These are phyloP conservation scores for Dipodascus geniculatus DNA, from an alignment of 805 yeast species.

Conservation along the genomic window DNA sequence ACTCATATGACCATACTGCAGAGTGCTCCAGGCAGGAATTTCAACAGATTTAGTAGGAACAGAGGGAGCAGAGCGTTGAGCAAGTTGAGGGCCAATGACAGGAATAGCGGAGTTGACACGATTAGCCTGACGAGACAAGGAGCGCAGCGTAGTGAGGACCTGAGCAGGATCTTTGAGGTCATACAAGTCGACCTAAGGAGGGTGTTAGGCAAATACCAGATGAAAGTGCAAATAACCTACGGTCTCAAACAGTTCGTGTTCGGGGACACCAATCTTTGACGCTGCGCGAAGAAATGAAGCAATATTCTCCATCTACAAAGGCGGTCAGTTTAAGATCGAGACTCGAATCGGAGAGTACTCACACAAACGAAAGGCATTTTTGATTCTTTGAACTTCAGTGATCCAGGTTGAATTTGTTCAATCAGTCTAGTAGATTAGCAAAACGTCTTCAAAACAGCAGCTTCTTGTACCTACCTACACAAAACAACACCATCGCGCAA, in stretches of 20 bases:
- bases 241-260: slow-evolving; percentile 74
- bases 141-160: slow-evolving; percentile 60
- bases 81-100: slow-evolving; percentile 46
- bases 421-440: slow-evolving; percentile 27
- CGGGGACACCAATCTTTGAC: slow-evolving; percentile 55
- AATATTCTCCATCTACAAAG: slow-evolving; percentile 69
- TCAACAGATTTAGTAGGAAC: slow-evolving; percentile 38
- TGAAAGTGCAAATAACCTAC: slow-evolving; percentile 12
- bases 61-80: slow-evolving; percentile 28
- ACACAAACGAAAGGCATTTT: slow-evolving; percentile 53
- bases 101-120: slow-evolving; percentile 38
- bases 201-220: not conserved
- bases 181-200: slow-evolving; percentile 39
- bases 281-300: slow-evolving; percentile 57
- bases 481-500: slow-evolving; percentile 52
- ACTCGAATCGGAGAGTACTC: too few relatives aligned
- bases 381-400: slow-evolving; percentile 42
- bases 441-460: too few relatives aligned
- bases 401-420: slow-evolving; percentile 29
- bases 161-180: slow-evolving; percentile 70
- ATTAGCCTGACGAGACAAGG: slow-evolving; percentile 61
- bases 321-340: slow-evolving; percentile 3
- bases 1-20: slow-evolving; percentile 48
- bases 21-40: slow-evolving; percentile 41
- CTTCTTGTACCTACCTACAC: slow-evolving; percentile 33